A percentile compares a stretch with the other conserved stretches of the same genome.
phyloP scores from a whole-genome alignment of 805 yeast genomes.

The Myxozyma sirexii region DNA sequence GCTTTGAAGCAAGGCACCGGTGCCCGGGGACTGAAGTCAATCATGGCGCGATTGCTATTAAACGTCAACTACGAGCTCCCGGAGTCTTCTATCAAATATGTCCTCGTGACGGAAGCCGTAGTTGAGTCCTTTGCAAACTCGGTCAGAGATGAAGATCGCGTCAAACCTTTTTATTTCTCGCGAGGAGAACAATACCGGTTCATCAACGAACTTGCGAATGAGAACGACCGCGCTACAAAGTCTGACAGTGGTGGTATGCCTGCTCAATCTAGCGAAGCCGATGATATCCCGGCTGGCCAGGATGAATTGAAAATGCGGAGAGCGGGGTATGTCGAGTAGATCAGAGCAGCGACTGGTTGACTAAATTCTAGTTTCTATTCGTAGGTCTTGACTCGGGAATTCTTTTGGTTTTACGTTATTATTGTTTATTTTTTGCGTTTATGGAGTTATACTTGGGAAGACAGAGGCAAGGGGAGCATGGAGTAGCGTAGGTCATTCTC shows the following conservation, averaged over 20 bases:
- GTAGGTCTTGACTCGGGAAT: no score
- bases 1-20: slow-evolving; percentile 61
- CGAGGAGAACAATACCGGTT: slow-evolving; percentile 27
- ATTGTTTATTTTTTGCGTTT: neutral
- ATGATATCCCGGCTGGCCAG: slow-evolving; percentile 5
- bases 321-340: slow-evolving; percentile 1
- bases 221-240: slow-evolving; percentile 20
- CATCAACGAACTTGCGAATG: slow-evolving; percentile 18
- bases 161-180: slow-evolving; percentile 32
- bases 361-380: no score
- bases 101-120: slow-evolving; percentile 51
- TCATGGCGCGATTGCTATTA: slow-evolving; percentile 46
- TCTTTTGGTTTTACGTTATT: neutral
- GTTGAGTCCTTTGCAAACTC: slow-evolving; percentile 27
- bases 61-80: slow-evolving; percentile 58
- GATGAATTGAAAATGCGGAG: slow-evolving; percentile 6
- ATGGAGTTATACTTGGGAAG: neutral
- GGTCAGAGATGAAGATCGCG: slow-evolving; percentile 17
- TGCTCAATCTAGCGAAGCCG: neutral
- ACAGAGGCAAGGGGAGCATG: slow-evolving; percentile 3
- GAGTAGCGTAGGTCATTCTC: neutral
- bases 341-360: no score
- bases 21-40: slow-evolving; percentile 60
- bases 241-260: no score
- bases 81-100: slow-evolving; percentile 56